Evolutionary conservation across 1,284 basidiomycete genomes (phyloP), one percentile per base, ranked within the genome.

Genomic region (Melampsora americana): DNA sequence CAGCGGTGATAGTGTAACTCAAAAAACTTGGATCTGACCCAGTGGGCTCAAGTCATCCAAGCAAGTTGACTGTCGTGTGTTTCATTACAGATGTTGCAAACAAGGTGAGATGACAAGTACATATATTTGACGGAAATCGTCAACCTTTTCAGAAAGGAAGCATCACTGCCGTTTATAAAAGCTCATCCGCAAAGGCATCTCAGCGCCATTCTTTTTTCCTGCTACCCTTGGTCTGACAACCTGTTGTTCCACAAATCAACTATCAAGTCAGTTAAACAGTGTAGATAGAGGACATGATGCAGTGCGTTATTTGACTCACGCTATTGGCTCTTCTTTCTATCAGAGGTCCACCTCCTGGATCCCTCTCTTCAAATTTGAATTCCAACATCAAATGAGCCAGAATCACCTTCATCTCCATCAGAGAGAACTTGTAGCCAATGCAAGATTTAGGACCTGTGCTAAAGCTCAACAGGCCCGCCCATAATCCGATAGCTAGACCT

Each of bases 391-490:
- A 23, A 28, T 44, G 39, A 16, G 39, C 39, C 23, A 66, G 23
- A 4, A 66, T 44, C n/a, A 66, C 42, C 28, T 66, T 66, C 39
- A 66, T 48, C 44, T 66, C 65, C 39, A 66, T 26, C 23, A 66
- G 12, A n/a, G 35, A 20, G 42, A 56, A 59, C 48, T 69, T 69
- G 60, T 53, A 77, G 7, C 78, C 78, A 23, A 78, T 77, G 48
- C 78, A 78, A 2, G 74, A 44, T 9, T 75, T 42, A 11, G 77
- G 62, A 1, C 78, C 78, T 20, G 86, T 87, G 2, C 88, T 79
- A 84, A 90, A 90, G 0, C 87, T 86, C 66, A 90, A 82, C 79
- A 87, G 77, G 78, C 89, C 86, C 18, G 86, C 84, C 86, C 85
- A 89, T 0, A 90, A 83, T 0, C 88, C 87, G 32, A 39, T 20